Evolutionary conservation across 2,329 filamentous ascomycete genomes (phyloP).

Genomic region (Alternaria tenuissima): DNA sequence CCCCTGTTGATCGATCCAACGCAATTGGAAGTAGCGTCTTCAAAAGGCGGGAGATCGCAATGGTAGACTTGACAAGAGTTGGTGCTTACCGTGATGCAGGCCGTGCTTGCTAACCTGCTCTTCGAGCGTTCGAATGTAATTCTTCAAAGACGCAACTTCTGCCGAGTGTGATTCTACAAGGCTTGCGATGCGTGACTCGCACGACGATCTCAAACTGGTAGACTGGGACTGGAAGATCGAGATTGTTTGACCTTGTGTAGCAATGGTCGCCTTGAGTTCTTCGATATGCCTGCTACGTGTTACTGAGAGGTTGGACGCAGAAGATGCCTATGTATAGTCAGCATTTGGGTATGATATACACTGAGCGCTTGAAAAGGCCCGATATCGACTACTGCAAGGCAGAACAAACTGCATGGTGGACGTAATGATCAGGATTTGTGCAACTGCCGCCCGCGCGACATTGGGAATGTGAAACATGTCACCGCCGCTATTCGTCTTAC

Average conservation of each 20-base stretch:
- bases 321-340: conserved; percentile 28
- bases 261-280: conserved; percentile 40
- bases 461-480: conserved; percentile 6
- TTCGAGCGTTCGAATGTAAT: conserved; percentile 52
- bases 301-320: conserved; percentile 25
- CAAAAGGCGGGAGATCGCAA: conserved; percentile 2
- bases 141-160: conserved; percentile 51
- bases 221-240: conserved; percentile 49
- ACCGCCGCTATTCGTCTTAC: background rate
- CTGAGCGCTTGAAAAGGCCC: background rate
- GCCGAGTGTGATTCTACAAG: conserved; percentile 50
- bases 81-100: conserved; percentile 42
- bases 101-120: conserved; percentile 33
- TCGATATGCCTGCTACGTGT: conserved; percentile 33
- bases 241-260: conserved; percentile 44
- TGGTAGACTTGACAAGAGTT: background rate
- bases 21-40: background rate
- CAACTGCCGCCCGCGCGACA: background rate
- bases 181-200: conserved; percentile 51
- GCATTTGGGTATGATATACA: conserved; percentile 3
- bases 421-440: background rate
- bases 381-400: background rate
- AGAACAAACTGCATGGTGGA: background rate
- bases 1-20: conserved; percentile 2
- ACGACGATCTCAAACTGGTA: conserved; percentile 45